These are phyloP conservation scores for Talaromyces sp. DNA, from an alignment of 2,329 filamentous ascomycete species.

Conservation along the genomic window DNA sequence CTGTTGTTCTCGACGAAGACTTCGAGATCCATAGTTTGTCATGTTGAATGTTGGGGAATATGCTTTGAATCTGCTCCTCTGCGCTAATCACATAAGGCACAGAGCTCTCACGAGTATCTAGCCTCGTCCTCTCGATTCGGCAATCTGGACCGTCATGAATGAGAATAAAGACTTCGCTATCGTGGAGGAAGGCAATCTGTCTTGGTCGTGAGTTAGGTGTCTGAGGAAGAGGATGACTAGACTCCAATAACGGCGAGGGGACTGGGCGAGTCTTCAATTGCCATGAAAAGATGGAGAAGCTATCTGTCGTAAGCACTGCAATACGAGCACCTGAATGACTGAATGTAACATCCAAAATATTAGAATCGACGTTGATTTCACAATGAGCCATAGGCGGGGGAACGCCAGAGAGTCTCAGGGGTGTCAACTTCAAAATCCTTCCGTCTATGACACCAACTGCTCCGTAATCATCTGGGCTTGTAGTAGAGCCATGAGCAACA, in stretches of 20 bases:
- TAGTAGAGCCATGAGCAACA: conserved; percentile 66
- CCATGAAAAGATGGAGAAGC: conserved; percentile 70
- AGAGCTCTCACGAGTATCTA: conserved; percentile 36
- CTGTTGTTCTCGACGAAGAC: conserved; percentile 26
- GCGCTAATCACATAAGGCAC: conserved; percentile 34
- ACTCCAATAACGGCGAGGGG: conserved; percentile 39
- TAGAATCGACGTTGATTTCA: conserved; percentile 63
- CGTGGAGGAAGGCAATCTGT: conserved; percentile 50
- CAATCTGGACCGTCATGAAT: conserved; percentile 33
- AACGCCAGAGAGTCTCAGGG: conserved; percentile 77
- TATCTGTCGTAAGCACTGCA: conserved; percentile 67
- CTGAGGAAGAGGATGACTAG: conserved; percentile 38
- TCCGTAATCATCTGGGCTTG: conserved; percentile 72
- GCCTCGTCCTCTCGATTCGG: conserved; percentile 33
- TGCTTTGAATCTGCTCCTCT: conserved; percentile 37
- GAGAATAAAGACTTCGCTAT: conserved; percentile 46
- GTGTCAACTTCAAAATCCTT: conserved; percentile 74
- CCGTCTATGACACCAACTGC: conserved; percentile 84
- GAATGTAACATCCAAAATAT: conserved; percentile 73
- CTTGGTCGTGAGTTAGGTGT: conserved; percentile 33
- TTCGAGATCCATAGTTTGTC: conserved; percentile 41
- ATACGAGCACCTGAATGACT: conserved; percentile 64
- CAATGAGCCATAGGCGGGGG: conserved; percentile 91
- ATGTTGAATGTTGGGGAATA: conserved; percentile 38
- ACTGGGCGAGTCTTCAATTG: conserved; percentile 52